Conservation (phyloP, 1,284 basidiomycete species). For the Neotropicomus parvogracilis region DNA sequence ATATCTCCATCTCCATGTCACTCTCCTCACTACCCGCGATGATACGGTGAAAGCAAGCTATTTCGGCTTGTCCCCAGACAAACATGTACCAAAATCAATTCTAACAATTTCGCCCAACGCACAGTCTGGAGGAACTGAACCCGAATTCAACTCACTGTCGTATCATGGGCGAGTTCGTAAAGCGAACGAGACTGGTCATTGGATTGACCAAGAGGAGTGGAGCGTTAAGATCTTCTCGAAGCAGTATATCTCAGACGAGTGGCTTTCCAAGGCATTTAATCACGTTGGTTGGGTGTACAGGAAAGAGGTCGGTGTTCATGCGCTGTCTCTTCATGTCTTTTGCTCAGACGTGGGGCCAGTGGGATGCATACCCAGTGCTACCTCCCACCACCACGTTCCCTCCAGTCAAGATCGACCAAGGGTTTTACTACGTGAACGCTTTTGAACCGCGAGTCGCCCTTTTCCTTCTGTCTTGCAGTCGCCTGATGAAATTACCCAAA, state of each 20-base stretch:
- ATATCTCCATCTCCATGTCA: constrained; percentile 87
- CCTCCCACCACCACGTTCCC: constrained; percentile 69
- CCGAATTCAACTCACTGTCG: constrained; percentile 87
- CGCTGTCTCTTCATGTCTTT: not conserved
- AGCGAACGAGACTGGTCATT: constrained; percentile 23
- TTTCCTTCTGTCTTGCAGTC: constrained; percentile 5
- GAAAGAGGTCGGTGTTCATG: constrained; percentile 57
- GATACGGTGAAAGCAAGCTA: constrained; percentile 62
- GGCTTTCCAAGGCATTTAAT: constrained; percentile 65
- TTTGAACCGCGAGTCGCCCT: constrained; percentile 70
- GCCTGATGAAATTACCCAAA: constrained; percentile 25
- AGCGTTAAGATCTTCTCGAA: constrained; percentile 87
- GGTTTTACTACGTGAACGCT: constrained; percentile 86
- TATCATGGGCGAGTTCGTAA: constrained; percentile 65
- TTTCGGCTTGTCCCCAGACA: constrained; percentile 55
- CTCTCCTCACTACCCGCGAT: constrained; percentile 78
- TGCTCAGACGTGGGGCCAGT: constrained; percentile 40
- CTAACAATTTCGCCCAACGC: constrained; percentile 69
- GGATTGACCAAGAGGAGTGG: constrained; percentile 47
- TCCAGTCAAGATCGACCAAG: constrained; percentile 69
- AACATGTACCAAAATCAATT: constrained; percentile 60
- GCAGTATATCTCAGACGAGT: constrained; percentile 59
- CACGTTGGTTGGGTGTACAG: constrained; percentile 80
- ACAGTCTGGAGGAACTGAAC: constrained; percentile 49
- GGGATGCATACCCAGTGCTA: constrained; percentile 75